Evolutionary conservation across 805 yeast species (phyloP).

Genomic region (Candida lessepsii): DNA sequence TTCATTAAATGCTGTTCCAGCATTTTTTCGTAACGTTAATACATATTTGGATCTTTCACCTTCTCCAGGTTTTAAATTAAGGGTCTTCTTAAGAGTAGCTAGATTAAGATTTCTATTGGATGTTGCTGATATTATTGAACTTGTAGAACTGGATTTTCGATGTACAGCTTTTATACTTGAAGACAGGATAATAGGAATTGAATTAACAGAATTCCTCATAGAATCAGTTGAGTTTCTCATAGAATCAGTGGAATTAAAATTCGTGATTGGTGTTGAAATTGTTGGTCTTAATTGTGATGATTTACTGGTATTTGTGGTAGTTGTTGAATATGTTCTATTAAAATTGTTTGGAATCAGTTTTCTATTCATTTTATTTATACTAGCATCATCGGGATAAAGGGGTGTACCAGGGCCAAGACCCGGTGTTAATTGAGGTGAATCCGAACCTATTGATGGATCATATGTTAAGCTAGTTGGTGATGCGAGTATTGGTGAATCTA

Average conservation of each 20-base stretch:
- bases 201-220: background rate
- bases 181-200: background rate
- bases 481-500: slow-evolving; percentile 16
- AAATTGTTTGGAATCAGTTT: background rate
- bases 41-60: slow-evolving; percentile 55
- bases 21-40: slow-evolving; percentile 37
- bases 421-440: slow-evolving; percentile 3
- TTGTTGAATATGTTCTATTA: slow-evolving; percentile 11
- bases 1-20: slow-evolving; percentile 51
- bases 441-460: slow-evolving; percentile 6
- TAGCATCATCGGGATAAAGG: slow-evolving; percentile 1
- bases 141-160: slow-evolving; percentile 26
- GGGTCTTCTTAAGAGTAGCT: slow-evolving; percentile 34
- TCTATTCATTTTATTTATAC: background rate
- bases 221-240: slow-evolving; percentile 7
- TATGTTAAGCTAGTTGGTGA: slow-evolving; percentile 11
- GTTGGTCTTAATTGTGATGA: slow-evolving; percentile 14
- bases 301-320: slow-evolving; percentile 10
- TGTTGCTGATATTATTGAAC: slow-evolving; percentile 33
- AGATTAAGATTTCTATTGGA: slow-evolving; percentile 38
- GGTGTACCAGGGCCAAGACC: slow-evolving; percentile 1
- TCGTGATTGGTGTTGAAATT: slow-evolving; percentile 18
- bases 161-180: slow-evolving; percentile 5
- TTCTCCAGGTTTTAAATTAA: slow-evolving; percentile 43
- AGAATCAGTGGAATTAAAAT: slow-evolving; percentile 8